These are phyloP conservation scores for Cryptosporidium felis DNA, from an alignment of 169 alveolate species.

Conservation along the genomic window DNA sequence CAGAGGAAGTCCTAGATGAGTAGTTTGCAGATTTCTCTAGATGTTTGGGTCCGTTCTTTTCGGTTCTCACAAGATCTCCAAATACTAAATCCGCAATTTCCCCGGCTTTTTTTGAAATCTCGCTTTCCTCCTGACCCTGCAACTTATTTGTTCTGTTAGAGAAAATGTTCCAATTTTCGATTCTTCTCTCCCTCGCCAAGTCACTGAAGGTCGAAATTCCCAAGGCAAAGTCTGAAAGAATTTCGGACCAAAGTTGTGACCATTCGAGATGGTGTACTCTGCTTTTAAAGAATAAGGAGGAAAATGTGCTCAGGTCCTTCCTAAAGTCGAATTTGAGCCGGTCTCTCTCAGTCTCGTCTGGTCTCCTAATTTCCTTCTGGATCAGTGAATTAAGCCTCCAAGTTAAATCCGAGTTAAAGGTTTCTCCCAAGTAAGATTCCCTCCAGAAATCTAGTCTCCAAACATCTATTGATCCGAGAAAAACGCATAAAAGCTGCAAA, in stretches of 20 bases:
- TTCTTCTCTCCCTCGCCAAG: not conserved
- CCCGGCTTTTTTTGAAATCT: not conserved
- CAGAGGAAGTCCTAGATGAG: not conserved
- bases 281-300: conserved; percentile 13
- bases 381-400: conserved; percentile 11
- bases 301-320: not conserved
- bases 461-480: not conserved
- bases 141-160: not conserved
- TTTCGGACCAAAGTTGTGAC: conserved; percentile 14
- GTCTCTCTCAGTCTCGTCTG: not conserved
- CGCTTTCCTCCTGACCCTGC: not conserved
- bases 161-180: not conserved
- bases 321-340: not conserved
- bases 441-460: conserved; percentile 8
- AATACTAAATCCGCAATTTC: conserved; percentile 9
- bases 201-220: not conserved
- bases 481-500: conserved; percentile 1
- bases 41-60: not conserved
- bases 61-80: not conserved
- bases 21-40: not conserved
- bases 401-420: not conserved
- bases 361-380: not conserved
- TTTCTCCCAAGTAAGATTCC: not conserved
- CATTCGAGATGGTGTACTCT: not conserved
- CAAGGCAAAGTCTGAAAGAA: conserved; percentile 12